Evolutionary conservation across 1,139 yeast genomes (phyloP).

Genomic region (Protomyces inouyei): DNA sequence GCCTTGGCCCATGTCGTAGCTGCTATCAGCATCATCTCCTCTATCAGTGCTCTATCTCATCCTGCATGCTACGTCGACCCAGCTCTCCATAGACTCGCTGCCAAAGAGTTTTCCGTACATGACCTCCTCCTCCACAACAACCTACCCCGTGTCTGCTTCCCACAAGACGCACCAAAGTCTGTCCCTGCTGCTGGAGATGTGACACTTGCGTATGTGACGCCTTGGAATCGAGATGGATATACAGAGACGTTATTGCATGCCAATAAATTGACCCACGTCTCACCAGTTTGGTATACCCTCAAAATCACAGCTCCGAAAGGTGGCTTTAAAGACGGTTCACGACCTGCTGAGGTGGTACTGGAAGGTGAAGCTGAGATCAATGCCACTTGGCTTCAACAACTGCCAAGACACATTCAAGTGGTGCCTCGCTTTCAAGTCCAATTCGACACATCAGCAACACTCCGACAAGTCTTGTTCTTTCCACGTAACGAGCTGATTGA

Average conservation of each 20-base stretch:
- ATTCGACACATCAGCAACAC: not conserved
- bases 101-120: not conserved
- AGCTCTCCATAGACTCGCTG: not conserved
- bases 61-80: not conserved
- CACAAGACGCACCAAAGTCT: not conserved
- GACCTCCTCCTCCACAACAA: not conserved
- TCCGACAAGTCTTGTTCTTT: conserved; percentile 17
- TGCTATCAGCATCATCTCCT: no score
- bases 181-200: not conserved
- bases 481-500: conserved; percentile 7
- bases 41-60: not conserved
- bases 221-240: conserved; percentile 20
- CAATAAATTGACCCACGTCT: conserved; percentile 9
- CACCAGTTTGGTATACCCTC: conserved; percentile 24
- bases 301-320: not conserved
- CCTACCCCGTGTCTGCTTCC: not conserved
- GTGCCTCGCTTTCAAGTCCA: conserved; percentile 20
- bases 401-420: conserved; percentile 2
- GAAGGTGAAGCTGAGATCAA: conserved; percentile 7
- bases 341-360: not conserved
- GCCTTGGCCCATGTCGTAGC: not conserved
- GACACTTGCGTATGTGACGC: conserved; percentile 15
- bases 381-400: conserved; percentile 5
- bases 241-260: conserved; percentile 5
- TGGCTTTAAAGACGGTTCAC: not conserved